Conservation (phyloP, 306 rosid species). For the Pachyrhizus erosus region DNA sequence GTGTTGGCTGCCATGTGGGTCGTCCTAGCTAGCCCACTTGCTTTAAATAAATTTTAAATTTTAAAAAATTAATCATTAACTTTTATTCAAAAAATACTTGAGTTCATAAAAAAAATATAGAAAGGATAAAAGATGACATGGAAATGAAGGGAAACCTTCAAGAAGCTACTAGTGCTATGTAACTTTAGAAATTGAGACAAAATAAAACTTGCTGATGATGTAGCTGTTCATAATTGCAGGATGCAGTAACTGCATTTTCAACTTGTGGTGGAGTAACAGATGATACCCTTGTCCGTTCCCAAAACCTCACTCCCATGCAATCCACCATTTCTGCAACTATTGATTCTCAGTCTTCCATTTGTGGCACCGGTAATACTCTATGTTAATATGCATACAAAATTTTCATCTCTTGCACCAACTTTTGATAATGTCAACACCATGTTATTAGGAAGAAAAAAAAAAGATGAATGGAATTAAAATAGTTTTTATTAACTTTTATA, state of each 20-base stretch:
- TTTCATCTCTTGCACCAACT: background rate
- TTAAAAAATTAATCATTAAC: no score
- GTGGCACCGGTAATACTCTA: slow-evolving; percentile 50
- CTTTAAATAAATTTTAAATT: no score
- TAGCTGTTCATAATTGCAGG: slow-evolving; percentile 53
- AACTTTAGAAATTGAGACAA: no score
- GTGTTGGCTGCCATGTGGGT: no score
- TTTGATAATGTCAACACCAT: background rate
- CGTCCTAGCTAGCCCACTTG: no score
- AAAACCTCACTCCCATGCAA: slow-evolving; percentile 53
- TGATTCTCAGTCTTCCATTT: slow-evolving; percentile 76
- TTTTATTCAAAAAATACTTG: no score
- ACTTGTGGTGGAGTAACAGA: slow-evolving; percentile 55
- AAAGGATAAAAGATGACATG: no score
- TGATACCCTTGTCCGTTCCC: slow-evolving; percentile 41
- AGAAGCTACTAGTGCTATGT: no score
- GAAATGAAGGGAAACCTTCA: no score
- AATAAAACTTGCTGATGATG: background rate
- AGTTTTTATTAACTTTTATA: background rate
- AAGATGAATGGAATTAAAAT: background rate
- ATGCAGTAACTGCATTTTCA: slow-evolving; percentile 51
- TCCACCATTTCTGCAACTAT: slow-evolving; percentile 58
- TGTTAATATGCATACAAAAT: background rate
- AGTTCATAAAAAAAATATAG: no score
- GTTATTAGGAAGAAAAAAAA: background rate